Conservation (phyloP, 1,284 basidiomycete species). For the Polyporus tsugae region DNA sequence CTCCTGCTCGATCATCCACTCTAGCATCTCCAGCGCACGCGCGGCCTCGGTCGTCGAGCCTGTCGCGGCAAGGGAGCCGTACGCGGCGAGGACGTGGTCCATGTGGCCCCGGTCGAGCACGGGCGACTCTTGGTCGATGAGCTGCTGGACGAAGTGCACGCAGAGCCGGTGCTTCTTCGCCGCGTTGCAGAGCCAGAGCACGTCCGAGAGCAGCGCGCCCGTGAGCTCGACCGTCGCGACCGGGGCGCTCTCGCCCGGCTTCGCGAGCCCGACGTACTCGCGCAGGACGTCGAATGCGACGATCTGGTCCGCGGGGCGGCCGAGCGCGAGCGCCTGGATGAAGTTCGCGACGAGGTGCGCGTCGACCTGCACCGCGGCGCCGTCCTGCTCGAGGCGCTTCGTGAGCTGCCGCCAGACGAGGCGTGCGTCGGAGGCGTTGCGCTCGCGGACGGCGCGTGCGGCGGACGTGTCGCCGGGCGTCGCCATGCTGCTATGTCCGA, state of each 20-base stretch:
- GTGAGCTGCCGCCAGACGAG: conserved; percentile 72
- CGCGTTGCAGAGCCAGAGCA: conserved; percentile 63
- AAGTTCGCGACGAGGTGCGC: conserved; percentile 57
- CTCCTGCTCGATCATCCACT: conserved; percentile 69
- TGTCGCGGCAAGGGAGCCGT: conserved; percentile 51
- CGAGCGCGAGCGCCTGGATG: conserved; percentile 60
- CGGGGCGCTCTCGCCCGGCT: conserved; percentile 50
- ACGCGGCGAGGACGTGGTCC: conserved; percentile 63
- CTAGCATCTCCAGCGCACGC: conserved; percentile 61
- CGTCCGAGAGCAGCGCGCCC: conserved; percentile 55
- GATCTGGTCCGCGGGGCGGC: conserved; percentile 62
- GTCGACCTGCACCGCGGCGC: conserved; percentile 55
- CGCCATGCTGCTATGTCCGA: conserved; percentile 43
- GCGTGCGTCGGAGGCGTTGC: conserved; percentile 62
- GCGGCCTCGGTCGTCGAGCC: conserved; percentile 41
- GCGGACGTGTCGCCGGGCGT: conserved; percentile 16
- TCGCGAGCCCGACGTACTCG: conserved; percentile 68
- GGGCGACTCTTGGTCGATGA: conserved; percentile 49
- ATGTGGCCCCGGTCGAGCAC: conserved; percentile 62
- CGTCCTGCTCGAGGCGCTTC: conserved; percentile 53
- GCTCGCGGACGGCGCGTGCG: conserved; percentile 22
- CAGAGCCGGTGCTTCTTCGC: conserved; percentile 55
- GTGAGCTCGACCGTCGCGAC: conserved; percentile 51
- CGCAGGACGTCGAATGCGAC: conserved; percentile 68
- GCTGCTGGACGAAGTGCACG: conserved; percentile 63